Evolutionary conservation across 768 basidiomycete genomes (phyloP), one percentile per base, ranked within the genome.

Genomic region (Boletus rufocinnamomeus): DNA sequence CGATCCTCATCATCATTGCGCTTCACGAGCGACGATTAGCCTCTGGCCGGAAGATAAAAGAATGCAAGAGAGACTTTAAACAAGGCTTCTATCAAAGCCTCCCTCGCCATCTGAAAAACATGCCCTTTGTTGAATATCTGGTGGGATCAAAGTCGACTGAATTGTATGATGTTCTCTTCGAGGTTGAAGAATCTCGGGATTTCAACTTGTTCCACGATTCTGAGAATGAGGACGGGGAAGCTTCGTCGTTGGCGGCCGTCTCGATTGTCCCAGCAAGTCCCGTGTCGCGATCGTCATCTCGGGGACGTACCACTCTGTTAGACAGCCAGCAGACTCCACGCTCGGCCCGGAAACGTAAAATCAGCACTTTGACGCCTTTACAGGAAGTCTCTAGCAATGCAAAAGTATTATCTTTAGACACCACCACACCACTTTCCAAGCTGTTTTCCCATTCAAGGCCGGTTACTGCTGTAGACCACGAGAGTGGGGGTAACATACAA

Each of bases 101-200:
- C 40, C 87, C 90, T 3, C 82, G 87, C 37, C 83, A 83, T 44
- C 82, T 93, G 65, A 90, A 87, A 71, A 80, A 80, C 51, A 84
- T 91, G 71, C 88, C 90, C 0, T 73, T 93, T 44, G 70, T 93
- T 16, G 91, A 93, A 63, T 86, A 86, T 17, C 69, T 94, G 17
- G 82, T 91, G n/a, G 89, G 91, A 27, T 83, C 86, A 7, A 77
- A 84, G 17, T 79, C 84, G 17, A 82, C 79, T 52, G 84, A 88
- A 58, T 65, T 93, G 19, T 88, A 87, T 64, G 89, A 89, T 51
- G 89, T 88, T 2, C 88, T 93, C 44, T 92, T 94, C 64, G 87
- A 89, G 54, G 82, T 88, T 2, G 86, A 90, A 28, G 67, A 81
- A 23, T 75, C 74, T 23, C 69, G 71, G 30, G 72, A 84, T 10